Evolutionary conservation across 768 basidiomycete species (phyloP), one percentile per base, ranked within the genome.

Genomic region (Rhizopogon vesiculosus): DNA sequence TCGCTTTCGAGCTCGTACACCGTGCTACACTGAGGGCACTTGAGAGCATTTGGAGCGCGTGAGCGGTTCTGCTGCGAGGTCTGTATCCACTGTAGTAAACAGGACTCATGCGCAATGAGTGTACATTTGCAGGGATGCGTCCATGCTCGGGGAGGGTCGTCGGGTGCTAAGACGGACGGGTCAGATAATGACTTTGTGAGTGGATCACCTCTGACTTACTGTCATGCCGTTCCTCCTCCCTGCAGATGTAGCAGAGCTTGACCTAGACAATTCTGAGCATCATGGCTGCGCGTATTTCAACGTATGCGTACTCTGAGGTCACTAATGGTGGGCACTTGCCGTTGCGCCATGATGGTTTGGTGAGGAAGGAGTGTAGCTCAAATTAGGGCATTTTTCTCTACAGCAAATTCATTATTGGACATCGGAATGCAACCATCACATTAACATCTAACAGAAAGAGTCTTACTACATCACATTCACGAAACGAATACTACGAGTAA

Each of bases 81-180:
- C 57, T 84, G 80, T 40, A 92, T 89, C 90, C 90, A 92, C 59
- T 84, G 81, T 33, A 91, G 77, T 15, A 92, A 80, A 70, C 90
- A 92, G 0, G 81, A 72, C 65, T 91, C 87, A 68, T 91, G 90
- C 3, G 90, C 90, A 41, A 92, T 74, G 40, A 92, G 78, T 0
- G 90, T 90, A 64, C 90, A 92, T 45, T 73, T 83, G 68, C 90
- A 92, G 3, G 90, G 90, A 61, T 92, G 90, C 0, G 83, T 84
- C 89, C 90, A 92, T 53, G 73, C 67, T 38, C 78, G 73, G 12
- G 81, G 79, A 6, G 82, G 80, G 10, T 75, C 69, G 42, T 76
- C 77, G 43, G 73, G 74, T 40, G 67, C 78, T 82, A 57, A 42
- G 39, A 31, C 43, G 55, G 51, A 53, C 38, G 18, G 10, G 53